These are phyloP conservation scores for Botrytis fabae DNA, from an alignment of 2,329 filamentous ascomycete species.

Conservation along the genomic window DNA sequence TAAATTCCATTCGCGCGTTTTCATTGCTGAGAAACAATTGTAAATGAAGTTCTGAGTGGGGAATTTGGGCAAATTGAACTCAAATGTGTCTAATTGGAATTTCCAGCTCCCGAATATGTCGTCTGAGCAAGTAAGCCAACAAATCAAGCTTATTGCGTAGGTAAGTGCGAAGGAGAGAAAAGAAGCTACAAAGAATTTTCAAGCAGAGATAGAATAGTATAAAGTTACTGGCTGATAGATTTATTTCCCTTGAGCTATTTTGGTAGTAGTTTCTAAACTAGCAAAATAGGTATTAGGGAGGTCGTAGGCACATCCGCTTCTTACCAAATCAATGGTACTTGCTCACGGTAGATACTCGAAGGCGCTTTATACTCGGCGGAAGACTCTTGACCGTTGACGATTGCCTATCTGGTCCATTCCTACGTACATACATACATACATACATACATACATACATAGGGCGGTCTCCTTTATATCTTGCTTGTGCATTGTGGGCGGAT, in stretches of 20 bases:
- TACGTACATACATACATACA: background rate
- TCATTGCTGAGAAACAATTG: constrained; percentile 21
- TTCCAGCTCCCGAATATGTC: constrained; percentile 5
- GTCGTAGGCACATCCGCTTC: background rate
- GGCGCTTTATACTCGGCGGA: background rate
- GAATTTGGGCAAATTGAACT: constrained; percentile 20
- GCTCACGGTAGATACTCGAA: background rate
- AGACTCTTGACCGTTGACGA: background rate
- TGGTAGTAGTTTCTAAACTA: background rate
- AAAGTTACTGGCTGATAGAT: background rate
- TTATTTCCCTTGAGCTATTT: background rate
- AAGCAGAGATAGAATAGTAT: background rate
- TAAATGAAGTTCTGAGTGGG: constrained; percentile 10
- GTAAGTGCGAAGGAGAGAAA: background rate
- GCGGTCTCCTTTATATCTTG: background rate
- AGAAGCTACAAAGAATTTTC: background rate
- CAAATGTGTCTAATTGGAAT: constrained; percentile 21
- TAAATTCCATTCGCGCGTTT: constrained; percentile 18
- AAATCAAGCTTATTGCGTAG: constrained; percentile 12
- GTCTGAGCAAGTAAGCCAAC: background rate
- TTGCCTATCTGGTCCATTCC: background rate
- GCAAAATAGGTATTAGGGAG: background rate
- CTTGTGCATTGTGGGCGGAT: background rate
- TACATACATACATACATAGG: background rate
- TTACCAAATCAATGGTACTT: background rate